Evolutionary conservation across 2,329 filamentous ascomycete species (phyloP).

Genomic region (Podosphaera leucotricha): DNA sequence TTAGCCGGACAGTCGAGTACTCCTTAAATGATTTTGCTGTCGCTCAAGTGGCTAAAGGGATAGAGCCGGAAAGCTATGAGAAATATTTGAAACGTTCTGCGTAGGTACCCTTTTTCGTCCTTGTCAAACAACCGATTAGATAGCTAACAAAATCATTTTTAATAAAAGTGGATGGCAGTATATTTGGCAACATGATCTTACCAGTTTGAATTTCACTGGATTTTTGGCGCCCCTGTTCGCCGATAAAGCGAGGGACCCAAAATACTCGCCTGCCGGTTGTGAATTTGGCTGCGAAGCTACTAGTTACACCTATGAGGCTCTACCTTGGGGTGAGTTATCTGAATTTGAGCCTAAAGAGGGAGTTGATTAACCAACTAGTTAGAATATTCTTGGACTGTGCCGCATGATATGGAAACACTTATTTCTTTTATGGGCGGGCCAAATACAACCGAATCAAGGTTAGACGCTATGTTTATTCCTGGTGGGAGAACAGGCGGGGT

Average conservation of each 20-base stretch:
- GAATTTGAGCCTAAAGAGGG: background rate
- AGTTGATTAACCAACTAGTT: background rate
- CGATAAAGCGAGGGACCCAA: slow-evolving; percentile 20
- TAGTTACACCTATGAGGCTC: slow-evolving; percentile 21
- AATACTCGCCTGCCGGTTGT: background rate
- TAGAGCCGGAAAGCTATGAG: slow-evolving; percentile 30
- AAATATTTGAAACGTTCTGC: slow-evolving; percentile 36
- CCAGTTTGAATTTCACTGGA: slow-evolving; percentile 34
- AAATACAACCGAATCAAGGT: slow-evolving; percentile 22
- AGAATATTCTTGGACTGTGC: slow-evolving; percentile 30
- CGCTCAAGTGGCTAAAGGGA: slow-evolving; percentile 36
- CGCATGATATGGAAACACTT: slow-evolving; percentile 27
- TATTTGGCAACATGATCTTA: slow-evolving; percentile 38
- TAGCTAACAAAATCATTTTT: background rate
- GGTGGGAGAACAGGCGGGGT: slow-evolving; percentile 1
- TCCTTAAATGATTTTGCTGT: slow-evolving; percentile 45
- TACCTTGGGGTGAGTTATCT: slow-evolving; percentile 19
- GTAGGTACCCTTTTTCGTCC: background rate
- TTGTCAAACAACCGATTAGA: background rate
- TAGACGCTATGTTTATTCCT: slow-evolving; percentile 25
- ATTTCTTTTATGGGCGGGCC: slow-evolving; percentile 24
- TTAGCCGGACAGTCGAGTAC: slow-evolving; percentile 44
- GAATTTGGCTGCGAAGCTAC: slow-evolving; percentile 1
- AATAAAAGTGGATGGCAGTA: slow-evolving; percentile 37
- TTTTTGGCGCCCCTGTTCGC: slow-evolving; percentile 37